These are phyloP conservation scores for Penicillium cosmopolitanum DNA, from an alignment of 495 filamentous ascomycete species.

Conservation along the genomic window DNA sequence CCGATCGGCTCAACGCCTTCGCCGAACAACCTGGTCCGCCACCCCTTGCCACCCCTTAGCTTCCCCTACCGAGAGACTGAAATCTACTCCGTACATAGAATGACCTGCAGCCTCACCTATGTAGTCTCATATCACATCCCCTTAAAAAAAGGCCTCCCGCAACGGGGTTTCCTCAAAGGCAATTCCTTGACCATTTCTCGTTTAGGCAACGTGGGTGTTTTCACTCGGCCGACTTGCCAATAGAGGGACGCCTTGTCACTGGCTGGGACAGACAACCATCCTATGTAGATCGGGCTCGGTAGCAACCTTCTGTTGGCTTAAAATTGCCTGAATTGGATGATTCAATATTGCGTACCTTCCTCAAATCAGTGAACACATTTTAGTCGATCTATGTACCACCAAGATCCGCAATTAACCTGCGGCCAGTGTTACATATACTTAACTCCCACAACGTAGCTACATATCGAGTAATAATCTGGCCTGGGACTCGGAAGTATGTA, in stretches of 20 bases:
- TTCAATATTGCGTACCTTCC: not conserved
- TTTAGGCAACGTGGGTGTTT: constrained; percentile 10
- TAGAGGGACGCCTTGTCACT: not conserved
- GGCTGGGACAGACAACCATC: not conserved
- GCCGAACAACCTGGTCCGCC: not conserved
- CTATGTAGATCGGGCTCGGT: constrained; percentile 1
- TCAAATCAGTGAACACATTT: not conserved
- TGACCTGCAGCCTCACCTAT: not conserved
- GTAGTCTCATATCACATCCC: not conserved
- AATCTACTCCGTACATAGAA: not conserved
- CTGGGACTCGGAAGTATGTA: no score
- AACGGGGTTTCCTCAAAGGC: constrained; percentile 14
- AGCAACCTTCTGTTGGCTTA: constrained; percentile 4
- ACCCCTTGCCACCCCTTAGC: no score
- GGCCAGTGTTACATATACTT: no score
- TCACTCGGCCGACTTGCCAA: not conserved
- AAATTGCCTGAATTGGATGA: not conserved
- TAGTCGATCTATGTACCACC: not conserved
- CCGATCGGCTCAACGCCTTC: not conserved
- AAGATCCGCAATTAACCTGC: not conserved
- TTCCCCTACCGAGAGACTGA: not conserved
- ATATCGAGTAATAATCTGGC: no score
- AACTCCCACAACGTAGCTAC: no score
- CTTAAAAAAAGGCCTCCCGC: constrained; percentile 2
- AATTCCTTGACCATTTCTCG: constrained; percentile 10